Percentiles rank a stretch among this genome's conserved stretches.
Conservation (phyloP, 2,329 filamentous ascomycete genomes). For the Tolypocladium tropicale region DNA sequence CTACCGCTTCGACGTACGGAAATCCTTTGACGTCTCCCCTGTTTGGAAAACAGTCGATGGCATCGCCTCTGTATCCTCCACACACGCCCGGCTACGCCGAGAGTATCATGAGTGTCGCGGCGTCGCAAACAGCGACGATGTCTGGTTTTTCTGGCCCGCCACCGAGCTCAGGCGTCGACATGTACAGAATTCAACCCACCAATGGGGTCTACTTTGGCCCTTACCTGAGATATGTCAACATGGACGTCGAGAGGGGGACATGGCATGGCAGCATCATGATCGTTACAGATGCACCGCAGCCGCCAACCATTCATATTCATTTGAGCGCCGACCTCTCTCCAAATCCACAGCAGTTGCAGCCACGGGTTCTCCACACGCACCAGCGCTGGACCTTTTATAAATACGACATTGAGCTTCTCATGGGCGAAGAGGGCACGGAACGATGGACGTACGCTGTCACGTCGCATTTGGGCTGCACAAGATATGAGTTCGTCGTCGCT, state of each 20-base stretch:
- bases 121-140: conserved; percentile 61
- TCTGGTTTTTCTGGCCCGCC: conserved; percentile 86
- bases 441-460: conserved; percentile 99
- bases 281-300: conserved; percentile 81
- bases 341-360: conserved; percentile 78
- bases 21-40: conserved; percentile 63
- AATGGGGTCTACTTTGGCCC: conserved; percentile 98
- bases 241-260: conserved; percentile 82
- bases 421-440: conserved; percentile 71
- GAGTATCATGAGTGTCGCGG: conserved; percentile 73
- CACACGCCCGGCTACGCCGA: conserved; percentile 77
- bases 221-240: conserved; percentile 91
- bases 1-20: conserved; percentile 65
- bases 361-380: conserved; percentile 75
- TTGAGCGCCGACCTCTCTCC: conserved; percentile 83
- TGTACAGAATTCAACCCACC: conserved; percentile 87
- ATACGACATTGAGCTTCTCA: conserved; percentile 82
- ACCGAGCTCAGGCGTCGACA: conserved; percentile 76
- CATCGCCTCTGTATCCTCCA: conserved; percentile 74
- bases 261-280: conserved; percentile 94
- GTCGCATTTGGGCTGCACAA: conserved; percentile 91
- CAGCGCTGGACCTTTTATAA: conserved; percentile 94
- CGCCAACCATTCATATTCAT: conserved; percentile 93
- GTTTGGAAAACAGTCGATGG: conserved; percentile 45
- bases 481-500: conserved; percentile 93